These are phyloP conservation scores for Coniochaeta hoffmannii DNA, from an alignment of 2,329 filamentous ascomycete genomes.

Conservation along the genomic window DNA sequence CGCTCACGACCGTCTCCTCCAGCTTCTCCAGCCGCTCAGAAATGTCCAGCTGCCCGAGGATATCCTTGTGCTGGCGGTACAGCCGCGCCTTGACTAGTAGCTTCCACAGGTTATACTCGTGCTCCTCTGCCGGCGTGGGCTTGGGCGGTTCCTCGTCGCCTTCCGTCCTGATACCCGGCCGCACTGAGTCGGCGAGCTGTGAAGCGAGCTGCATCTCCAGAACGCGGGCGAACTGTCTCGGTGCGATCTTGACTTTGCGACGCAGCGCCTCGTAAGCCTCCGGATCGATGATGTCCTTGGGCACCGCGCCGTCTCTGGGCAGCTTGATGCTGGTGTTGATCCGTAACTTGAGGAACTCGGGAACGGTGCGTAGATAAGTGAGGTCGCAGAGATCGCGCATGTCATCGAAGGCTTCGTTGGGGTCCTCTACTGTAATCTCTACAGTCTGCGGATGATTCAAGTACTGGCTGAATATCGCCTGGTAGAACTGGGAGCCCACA, in stretches of 20 bases:
- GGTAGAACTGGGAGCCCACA: constrained; percentile 75
- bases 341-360: constrained; percentile 48
- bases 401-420: constrained; percentile 78
- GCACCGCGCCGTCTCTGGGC: constrained; percentile 38
- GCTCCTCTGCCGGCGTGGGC: constrained; percentile 14
- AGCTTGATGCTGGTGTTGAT: constrained; percentile 46
- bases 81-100: constrained; percentile 70
- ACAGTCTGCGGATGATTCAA: constrained; percentile 59
- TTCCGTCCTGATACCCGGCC: constrained; percentile 39
- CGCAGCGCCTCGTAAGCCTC: constrained; percentile 50
- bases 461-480: constrained; percentile 65
- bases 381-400: constrained; percentile 71
- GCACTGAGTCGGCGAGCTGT: constrained; percentile 46
- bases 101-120: constrained; percentile 64
- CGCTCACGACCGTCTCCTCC: constrained; percentile 58
- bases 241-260: constrained; percentile 60
- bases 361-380: constrained; percentile 50
- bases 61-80: constrained; percentile 66
- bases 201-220: constrained; percentile 70
- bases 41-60: constrained; percentile 61
- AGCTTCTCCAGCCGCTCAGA: constrained; percentile 65
- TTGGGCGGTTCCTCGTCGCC: constrained; percentile 28
- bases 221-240: constrained; percentile 67
- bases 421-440: constrained; percentile 91
- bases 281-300: constrained; percentile 50